Evolutionary conservation across 257 asterid species (phyloP).

Genomic region (Capsicum chinense): DNA sequence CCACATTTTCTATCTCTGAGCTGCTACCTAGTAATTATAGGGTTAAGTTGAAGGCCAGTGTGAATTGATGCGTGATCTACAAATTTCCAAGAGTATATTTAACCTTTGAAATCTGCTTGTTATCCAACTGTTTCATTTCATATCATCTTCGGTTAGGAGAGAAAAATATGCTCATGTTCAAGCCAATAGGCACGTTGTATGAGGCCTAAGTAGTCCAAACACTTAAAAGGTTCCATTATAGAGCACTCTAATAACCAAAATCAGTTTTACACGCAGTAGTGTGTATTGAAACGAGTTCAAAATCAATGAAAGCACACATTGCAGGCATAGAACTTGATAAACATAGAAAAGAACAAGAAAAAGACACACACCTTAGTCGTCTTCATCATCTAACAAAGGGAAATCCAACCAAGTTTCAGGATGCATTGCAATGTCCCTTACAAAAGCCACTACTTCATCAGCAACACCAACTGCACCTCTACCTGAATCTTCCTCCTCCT

Average conservation of each 20-base stretch:
- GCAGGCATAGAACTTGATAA: background rate
- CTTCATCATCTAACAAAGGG: constrained; percentile 63
- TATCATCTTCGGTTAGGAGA: background rate
- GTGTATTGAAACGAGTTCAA: background rate
- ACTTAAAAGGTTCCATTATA: background rate
- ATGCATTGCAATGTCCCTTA: constrained; percentile 78
- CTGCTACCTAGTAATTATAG: background rate
- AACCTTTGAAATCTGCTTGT: background rate
- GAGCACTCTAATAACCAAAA: background rate
- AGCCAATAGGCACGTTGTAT: background rate
- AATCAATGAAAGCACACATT: background rate
- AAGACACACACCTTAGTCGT: constrained; percentile 48
- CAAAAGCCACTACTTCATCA: constrained; percentile 81
- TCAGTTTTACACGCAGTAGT: background rate
- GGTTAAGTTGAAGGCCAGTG: background rate
- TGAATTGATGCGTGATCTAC: constrained; percentile 25
- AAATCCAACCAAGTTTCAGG: constrained; percentile 97
- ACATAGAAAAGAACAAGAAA: background rate
- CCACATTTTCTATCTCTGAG: constrained; percentile 6
- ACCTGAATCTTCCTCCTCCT: constrained; percentile 58
- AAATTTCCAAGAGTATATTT: constrained; percentile 1
- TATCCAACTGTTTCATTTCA: background rate
- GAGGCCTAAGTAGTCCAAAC: background rate
- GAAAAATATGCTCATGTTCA: background rate
- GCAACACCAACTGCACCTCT: constrained; percentile 78